Evolutionary conservation across 202 grass and related monocot genomes (phyloP), one percentile per base, ranked within the genome.

Genomic region (Carex sylvatica): DNA sequence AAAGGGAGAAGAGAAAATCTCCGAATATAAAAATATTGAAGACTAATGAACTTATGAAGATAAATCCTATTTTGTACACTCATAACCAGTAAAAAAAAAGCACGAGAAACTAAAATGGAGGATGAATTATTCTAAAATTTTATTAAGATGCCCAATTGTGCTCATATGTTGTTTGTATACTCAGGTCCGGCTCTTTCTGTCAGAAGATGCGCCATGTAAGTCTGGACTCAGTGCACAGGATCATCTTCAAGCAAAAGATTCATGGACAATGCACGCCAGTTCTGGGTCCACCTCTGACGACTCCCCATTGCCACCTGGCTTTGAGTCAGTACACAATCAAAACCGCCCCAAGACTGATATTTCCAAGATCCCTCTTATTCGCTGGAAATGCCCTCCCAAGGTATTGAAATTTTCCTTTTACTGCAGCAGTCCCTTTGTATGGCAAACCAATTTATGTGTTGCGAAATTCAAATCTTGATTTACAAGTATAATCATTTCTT

Each of bases 231-330:
- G 91, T 74, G 51, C 89, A 7, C 93, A 99, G 85, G 91, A 96
- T 76, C 87, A 96, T 89, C 96, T 99, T 66, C 93, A 99, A 85
- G 91, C 93, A 88, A 99, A 92, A 89, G 89, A 64, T 82, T 90
- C 96, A 83, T 99, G 87, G 86, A 87, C 92, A 77, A 79, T 85
- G 79, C 92, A 94, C 87, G 86, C 91, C 62, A 66, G 80, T 81
- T 63, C 89, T 68, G 85, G 91, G 44, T 83, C 83, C 49, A 66
- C 70, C 60, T 89, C 88, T 9, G 96, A 99, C 87, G 96, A 99
- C 88, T 99, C 89, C 11, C 58, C 86, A 65, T 20, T 96, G 59
- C 96, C 96, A 42, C 96, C 96, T 23, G 96, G 96, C 46, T 99
- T 99, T 65, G 96, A 96, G 78, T 87, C 93, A 49, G 72, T 85